Conservation (phyloP, 768 basidiomycete genomes). For the Pulveroboletus frians region DNA sequence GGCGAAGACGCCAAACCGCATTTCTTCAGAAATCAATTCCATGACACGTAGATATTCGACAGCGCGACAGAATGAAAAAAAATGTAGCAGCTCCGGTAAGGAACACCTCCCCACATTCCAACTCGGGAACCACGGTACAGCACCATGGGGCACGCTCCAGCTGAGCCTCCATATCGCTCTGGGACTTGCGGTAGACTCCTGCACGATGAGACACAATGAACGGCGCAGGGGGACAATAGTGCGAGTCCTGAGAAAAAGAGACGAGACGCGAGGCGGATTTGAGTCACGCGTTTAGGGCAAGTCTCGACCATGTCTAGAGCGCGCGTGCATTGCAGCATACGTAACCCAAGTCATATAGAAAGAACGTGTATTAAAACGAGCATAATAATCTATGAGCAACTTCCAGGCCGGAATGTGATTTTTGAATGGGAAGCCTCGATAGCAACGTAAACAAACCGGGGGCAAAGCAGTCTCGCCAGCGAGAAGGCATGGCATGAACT, state of each 20-base stretch:
- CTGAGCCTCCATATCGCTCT: conserved; percentile 26
- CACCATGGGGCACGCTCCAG: conserved; percentile 24
- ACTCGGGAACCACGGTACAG: neutral
- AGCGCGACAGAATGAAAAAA: too few species aligned
- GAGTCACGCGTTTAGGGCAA: conserved; percentile 19
- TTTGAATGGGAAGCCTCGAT: neutral
- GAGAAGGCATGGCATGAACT: conserved; percentile 1
- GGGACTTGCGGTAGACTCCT: conserved; percentile 36
- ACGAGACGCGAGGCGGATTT: neutral
- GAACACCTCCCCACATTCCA: conserved; percentile 24
- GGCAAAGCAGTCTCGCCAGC: conserved; percentile 1
- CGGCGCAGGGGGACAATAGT: conserved; percentile 35
- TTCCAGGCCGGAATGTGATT: neutral
- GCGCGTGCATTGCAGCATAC: too few species aligned
- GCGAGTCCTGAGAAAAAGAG: conserved; percentile 25
- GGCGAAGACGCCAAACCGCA: too few species aligned
- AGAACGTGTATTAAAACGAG: conserved; percentile 23
- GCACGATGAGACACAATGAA: conserved; percentile 10
- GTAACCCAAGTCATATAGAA: conserved; percentile 1
- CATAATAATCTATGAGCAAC: conserved; percentile 8
- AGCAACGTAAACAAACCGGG: neutral
- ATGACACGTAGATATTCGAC: too few species aligned
- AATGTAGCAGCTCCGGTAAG: conserved; percentile 33
- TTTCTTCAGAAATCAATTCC: too few species aligned
- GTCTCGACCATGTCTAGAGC: neutral